Evolutionary conservation across 495 filamentous ascomycete species (phyloP).

Genomic region (Tuber umbilicatum): DNA sequence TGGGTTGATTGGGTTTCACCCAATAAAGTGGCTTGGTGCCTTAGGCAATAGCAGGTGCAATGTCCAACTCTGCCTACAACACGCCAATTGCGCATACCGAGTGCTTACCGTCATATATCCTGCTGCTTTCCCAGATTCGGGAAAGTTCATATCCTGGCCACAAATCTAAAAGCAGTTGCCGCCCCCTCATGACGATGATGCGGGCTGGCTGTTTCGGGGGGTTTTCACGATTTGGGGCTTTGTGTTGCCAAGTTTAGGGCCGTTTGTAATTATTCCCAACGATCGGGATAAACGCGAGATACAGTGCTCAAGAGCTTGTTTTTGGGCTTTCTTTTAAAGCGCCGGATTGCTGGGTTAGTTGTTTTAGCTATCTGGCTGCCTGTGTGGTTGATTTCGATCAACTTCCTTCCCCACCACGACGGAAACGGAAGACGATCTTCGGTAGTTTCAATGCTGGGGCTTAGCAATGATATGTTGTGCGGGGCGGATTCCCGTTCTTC

Average conservation of each 20-base stretch:
- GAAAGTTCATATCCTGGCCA: not conserved
- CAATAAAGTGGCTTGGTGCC: not conserved
- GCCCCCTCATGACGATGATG: not conserved
- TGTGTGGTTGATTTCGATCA: not conserved
- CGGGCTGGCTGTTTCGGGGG: not conserved
- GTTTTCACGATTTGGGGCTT: not conserved
- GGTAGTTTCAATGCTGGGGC: not conserved
- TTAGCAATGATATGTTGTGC: not conserved
- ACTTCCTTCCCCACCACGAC: not conserved
- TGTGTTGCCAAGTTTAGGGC: not conserved
- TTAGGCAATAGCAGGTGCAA: not conserved
- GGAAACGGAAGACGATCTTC: not conserved
- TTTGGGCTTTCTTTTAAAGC: not conserved
- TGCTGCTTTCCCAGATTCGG: not conserved
- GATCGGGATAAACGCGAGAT: not conserved
- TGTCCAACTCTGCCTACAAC: not conserved
- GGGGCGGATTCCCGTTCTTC: not conserved
- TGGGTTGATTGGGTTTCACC: not conserved
- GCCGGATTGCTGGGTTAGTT: not conserved
- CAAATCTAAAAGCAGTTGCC: not conserved
- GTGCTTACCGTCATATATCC: not conserved
- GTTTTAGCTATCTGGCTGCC: not conserved
- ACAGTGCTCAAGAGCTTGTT: not conserved
- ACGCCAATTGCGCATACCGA: not conserved
- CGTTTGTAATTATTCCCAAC: not conserved